Percentiles rank a stretch among this genome's conserved stretches.
These are phyloP conservation scores for Coemansia sp. DNA, from an alignment of 192 early-diverging fungal species.

Conservation along the genomic window DNA sequence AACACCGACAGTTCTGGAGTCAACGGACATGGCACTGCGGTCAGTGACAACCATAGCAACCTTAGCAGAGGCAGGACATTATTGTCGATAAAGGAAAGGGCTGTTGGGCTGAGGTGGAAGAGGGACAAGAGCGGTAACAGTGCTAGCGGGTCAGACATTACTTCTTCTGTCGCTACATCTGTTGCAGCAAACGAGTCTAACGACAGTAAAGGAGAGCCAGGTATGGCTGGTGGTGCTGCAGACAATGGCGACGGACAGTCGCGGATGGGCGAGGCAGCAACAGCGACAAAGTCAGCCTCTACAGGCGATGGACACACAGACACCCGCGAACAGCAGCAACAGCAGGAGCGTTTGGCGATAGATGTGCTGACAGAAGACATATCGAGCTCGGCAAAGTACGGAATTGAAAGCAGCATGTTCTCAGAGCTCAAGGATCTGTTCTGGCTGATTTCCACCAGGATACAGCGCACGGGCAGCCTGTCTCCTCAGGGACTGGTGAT, in stretches of 20 bases:
- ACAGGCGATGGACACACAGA: background rate
- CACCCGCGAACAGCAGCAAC: constrained; percentile 3
- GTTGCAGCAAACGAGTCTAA: background rate
- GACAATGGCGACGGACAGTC: background rate
- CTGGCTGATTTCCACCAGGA: constrained; percentile 74
- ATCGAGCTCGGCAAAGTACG: constrained; percentile 49
- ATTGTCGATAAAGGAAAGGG: constrained; percentile 33
- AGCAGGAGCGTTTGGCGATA: constrained; percentile 20
- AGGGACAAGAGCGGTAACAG: constrained; percentile 29
- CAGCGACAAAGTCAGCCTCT: background rate
- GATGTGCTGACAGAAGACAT: constrained; percentile 21
- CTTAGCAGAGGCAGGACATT: constrained; percentile 20
- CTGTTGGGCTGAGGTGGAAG: constrained; percentile 38
- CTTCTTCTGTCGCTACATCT: background rate
- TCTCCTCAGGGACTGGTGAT: constrained; percentile 82
- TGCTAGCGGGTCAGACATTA: constrained; percentile 11
- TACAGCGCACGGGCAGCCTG: constrained; percentile 79
- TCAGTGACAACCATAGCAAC: constrained; percentile 9
- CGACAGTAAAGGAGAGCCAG: background rate
- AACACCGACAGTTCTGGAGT: background rate
- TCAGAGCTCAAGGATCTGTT: constrained; percentile 85
- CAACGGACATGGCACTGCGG: background rate
- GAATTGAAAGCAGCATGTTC: constrained; percentile 81
- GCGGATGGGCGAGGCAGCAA: background rate
- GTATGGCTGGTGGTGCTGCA: background rate